phyloP scores from a whole-genome alignment of 2,329 filamentous ascomycete genomes.

The Beauveria sp. region DNA sequence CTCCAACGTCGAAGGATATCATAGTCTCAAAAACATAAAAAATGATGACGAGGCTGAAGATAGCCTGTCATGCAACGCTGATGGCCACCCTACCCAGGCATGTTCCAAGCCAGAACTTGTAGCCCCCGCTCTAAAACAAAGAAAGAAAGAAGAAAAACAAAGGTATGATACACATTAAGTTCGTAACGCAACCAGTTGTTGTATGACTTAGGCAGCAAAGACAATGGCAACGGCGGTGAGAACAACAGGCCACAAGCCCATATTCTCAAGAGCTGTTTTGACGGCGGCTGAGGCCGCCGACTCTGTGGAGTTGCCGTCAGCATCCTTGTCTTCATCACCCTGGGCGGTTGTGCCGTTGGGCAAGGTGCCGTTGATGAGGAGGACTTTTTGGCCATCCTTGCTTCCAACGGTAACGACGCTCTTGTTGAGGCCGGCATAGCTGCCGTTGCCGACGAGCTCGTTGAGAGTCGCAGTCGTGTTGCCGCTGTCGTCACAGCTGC shows the following conservation, averaged over 20 bases:
- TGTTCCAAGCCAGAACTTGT: background rate
- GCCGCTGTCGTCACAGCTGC: conserved; percentile 61
- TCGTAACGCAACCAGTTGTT: background rate
- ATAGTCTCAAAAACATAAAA: background rate
- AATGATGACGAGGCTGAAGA: background rate
- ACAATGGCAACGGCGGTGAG: conserved; percentile 37
- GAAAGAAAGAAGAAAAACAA: background rate
- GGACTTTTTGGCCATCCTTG: conserved; percentile 56
- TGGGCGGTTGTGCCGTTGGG: conserved; percentile 55
- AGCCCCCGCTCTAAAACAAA: background rate
- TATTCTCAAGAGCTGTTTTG: conserved; percentile 26
- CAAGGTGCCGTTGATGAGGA: conserved; percentile 70
- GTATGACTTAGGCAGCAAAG: conserved; percentile 29
- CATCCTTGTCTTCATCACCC: conserved; percentile 27
- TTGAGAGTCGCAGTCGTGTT: conserved; percentile 51
- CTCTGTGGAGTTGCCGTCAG: conserved; percentile 29
- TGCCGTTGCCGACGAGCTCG: conserved; percentile 58
- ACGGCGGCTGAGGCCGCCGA: conserved; percentile 25
- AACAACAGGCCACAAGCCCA: conserved; percentile 44
- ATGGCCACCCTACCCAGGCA: background rate
- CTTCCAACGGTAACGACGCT: conserved; percentile 52
- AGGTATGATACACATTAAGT: conserved; percentile 3
- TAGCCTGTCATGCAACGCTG: background rate
- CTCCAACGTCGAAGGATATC: conserved; percentile 5
- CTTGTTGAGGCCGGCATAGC: conserved; percentile 51